Base-by-base conservation (phyloP, 179 eudicot species). In the Heliamphora ciliata region DNA sequence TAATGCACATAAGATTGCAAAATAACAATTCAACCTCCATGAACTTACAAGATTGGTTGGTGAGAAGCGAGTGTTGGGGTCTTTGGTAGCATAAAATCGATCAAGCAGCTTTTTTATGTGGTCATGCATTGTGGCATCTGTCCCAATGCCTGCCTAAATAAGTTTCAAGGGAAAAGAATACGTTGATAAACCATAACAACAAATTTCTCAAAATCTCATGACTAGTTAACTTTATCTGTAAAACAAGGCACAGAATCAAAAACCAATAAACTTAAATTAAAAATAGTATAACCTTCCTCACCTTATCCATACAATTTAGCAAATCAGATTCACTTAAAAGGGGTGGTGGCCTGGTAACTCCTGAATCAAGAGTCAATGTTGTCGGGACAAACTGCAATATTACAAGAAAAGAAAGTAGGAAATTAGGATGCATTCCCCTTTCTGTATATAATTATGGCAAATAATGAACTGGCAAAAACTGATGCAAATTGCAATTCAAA, bases 91-190 rank as follows among this genome's bases (percentile, higher is more conserved):
- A 92, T 97, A 97, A 85, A 86, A 92, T 58, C 99, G 96, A 90
- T 97, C 99, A 77, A 94, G 89, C 81, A 97, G 91, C 87, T 97
- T 97, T 81, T 97, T 94, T 78, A 97, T 97, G 86, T 97, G 99
- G 85, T 97, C 99, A 85, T 97, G 99, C 99, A 97, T 97, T 72
- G 99, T 97, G 59, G 99, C 99, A 89, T 97, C 99, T 81, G 99
- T 97, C 64, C 99, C 99, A 68, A 97, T 97, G 56, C 95, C 97
- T 40, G 97, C 94, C 98, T 95, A 79, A 79, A 72, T 54, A 73
- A 69, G 64, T 52, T 31, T 65, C 21, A 60, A 48, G 48, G 63
- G 60, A 79, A 72, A 56, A 7, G 2, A 47, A 50, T 5, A 66
- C 54, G 10, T 48, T 70, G n/a, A 8, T 60, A 58, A 52, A 18